phyloP scores from a whole-genome alignment of 129 eudicot species.

The Flaveria brownii region DNA sequence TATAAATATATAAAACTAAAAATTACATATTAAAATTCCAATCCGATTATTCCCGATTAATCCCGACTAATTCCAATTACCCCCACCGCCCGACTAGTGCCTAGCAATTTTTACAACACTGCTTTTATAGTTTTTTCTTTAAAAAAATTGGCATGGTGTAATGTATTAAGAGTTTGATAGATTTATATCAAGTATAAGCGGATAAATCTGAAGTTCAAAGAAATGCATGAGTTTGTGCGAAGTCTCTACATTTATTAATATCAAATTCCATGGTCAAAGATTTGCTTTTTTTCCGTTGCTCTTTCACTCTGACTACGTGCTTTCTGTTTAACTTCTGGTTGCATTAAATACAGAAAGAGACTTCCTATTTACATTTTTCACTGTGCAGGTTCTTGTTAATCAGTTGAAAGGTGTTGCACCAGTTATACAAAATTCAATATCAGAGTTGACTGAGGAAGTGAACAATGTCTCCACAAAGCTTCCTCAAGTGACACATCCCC shows the following conservation, averaged over 20 bases:
- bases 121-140: neutral
- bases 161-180: neutral
- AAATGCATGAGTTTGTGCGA: neutral
- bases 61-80: too few relatives aligned
- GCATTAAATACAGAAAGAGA: neutral
- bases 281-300: neutral
- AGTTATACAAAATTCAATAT: conserved; percentile 74
- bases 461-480: conserved; percentile 63
- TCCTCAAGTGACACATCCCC: conserved; percentile 52
- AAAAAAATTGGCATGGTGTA: neutral
- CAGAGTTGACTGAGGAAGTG: conserved; percentile 83
- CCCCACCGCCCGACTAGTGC: too few relatives aligned
- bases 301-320: neutral
- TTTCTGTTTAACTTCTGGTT: neutral
- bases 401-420: conserved; percentile 97
- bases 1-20: too few relatives aligned
- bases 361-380: conserved; percentile 22
- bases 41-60: too few relatives aligned
- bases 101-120: too few relatives aligned
- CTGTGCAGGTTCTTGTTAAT: conserved; percentile 77
- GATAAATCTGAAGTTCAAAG: neutral
- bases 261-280: conserved; percentile 5
- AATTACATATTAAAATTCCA: too few relatives aligned
- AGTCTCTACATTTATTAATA: neutral
- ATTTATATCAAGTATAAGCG: neutral